These are phyloP conservation scores for Aspergillus flavus DNA, from an alignment of 2,329 filamentous ascomycete genomes.

Conservation along the genomic window DNA sequence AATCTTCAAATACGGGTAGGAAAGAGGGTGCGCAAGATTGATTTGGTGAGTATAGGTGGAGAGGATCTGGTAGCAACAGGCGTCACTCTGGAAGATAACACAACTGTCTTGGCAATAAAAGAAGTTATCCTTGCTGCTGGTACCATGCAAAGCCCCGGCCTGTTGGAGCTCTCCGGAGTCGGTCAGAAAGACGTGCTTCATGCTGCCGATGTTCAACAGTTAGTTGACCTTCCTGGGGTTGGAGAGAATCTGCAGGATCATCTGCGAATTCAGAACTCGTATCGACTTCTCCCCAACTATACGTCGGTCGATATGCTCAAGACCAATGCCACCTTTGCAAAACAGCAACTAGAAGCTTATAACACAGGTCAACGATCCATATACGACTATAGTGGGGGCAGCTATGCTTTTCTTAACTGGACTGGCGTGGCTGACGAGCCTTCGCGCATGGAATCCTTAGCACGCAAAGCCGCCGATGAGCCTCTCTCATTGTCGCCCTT, in stretches of 20 bases:
- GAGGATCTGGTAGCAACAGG: slow-evolving; percentile 7
- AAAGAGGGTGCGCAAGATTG: neutral
- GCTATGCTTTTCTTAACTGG: neutral
- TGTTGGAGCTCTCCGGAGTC: slow-evolving; percentile 56
- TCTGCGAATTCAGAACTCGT: neutral
- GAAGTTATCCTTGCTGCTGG: slow-evolving; percentile 51
- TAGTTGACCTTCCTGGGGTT: slow-evolving; percentile 53
- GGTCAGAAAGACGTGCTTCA: slow-evolving; percentile 43
- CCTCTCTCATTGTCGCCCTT: neutral
- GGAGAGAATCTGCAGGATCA: slow-evolving; percentile 44
- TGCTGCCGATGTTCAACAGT: slow-evolving; percentile 41
- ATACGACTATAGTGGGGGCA: neutral
- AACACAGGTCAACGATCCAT: neutral
- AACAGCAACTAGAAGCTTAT: neutral
- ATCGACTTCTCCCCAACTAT: neutral
- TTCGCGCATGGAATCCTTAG: neutral
- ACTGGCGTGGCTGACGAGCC: neutral
- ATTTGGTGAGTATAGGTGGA: neutral
- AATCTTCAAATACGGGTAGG: neutral
- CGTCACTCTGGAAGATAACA: neutral
- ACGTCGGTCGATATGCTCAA: neutral
- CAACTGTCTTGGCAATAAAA: slow-evolving; percentile 18
- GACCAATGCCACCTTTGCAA: neutral
- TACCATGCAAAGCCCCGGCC: slow-evolving; percentile 44
- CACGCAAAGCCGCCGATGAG: neutral